Evolutionary conservation across 192 early-diverging fungal species (phyloP).

Genomic region (Coemansia brasiliensis): DNA sequence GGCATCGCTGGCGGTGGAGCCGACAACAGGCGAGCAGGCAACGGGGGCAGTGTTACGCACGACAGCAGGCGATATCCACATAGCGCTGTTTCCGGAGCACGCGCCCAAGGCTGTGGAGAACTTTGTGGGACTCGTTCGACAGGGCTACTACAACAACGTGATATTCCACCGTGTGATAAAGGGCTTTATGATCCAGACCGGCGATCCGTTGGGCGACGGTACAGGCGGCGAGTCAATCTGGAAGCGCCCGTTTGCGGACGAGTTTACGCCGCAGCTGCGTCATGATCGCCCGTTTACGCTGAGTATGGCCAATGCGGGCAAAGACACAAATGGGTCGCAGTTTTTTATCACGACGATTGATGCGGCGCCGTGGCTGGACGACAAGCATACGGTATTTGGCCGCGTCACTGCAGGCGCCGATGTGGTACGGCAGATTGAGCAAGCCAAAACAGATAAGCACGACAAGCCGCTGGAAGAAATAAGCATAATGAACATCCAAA

Average conservation of each 20-base stretch:
- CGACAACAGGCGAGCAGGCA: conserved; percentile 41
- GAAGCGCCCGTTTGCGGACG: conserved; percentile 92
- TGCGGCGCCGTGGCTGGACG: conserved; percentile 87
- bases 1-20: conserved; percentile 79
- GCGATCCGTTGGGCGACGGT: conserved; percentile 86
- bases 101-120: conserved; percentile 87
- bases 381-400: conserved; percentile 97
- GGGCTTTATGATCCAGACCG: conserved; percentile 96
- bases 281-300: conserved; percentile 91
- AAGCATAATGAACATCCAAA: conserved; percentile 23
- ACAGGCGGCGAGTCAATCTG: conserved; percentile 94
- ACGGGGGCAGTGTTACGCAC: conserved; percentile 82
- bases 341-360: conserved; percentile 95
- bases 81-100: conserved; percentile 85
- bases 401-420: conserved; percentile 88
- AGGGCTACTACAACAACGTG: conserved; percentile 88
- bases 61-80: conserved; percentile 86
- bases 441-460: conserved; percentile 74
- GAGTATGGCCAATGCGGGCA: conserved; percentile 93
- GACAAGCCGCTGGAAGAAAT: conserved; percentile 84
- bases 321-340: conserved; percentile 88
- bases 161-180: conserved; percentile 97
- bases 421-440: conserved; percentile 86
- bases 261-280: conserved; percentile 74
- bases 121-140: conserved; percentile 82